Evolutionary conservation across 352 stramenopile genomes (phyloP).

Genomic region (Thalassiosira oceanica): DNA sequence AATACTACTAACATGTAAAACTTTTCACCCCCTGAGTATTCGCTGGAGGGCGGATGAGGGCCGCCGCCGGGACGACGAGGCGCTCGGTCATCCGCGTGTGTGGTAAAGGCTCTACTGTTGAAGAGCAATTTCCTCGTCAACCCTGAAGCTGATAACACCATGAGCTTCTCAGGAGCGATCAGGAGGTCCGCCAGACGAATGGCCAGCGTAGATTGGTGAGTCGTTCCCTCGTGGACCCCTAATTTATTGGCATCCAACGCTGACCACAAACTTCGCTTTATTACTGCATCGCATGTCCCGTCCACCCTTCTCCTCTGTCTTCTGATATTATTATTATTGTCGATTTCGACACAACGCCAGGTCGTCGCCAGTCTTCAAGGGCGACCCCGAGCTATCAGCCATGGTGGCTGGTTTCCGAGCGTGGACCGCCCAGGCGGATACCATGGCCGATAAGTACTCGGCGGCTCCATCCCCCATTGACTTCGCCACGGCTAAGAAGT

Average conservation of each 20-base stretch:
- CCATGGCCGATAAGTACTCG: conserved; percentile 77
- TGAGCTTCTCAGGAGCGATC: conserved; percentile 44
- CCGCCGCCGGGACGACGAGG: no score
- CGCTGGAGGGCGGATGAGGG: no score
- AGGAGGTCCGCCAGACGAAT: conserved; percentile 29
- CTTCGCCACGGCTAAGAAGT: conserved; percentile 68
- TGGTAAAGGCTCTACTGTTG: no score
- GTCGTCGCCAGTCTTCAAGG: conserved; percentile 71
- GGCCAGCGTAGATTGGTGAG: conserved; percentile 48
- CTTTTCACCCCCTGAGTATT: no score
- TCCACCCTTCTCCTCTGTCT: conserved; percentile 2
- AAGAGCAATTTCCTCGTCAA: no score
- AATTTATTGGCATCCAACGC: not conserved
- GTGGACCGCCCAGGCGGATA: conserved; percentile 73
- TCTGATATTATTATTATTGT: not conserved
- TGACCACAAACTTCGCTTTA: not conserved
- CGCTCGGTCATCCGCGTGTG: no score
- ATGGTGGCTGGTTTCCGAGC: conserved; percentile 71
- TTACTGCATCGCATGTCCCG: not conserved
- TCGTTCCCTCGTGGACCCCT: not conserved
- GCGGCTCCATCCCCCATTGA: conserved; percentile 64
- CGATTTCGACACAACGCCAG: conserved; percentile 26
- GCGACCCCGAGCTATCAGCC: conserved; percentile 61
- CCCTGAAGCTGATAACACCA: no score
- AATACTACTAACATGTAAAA: no score